Conservation (phyloP, 257 asterid species). For the Solanum pennellii region DNA sequence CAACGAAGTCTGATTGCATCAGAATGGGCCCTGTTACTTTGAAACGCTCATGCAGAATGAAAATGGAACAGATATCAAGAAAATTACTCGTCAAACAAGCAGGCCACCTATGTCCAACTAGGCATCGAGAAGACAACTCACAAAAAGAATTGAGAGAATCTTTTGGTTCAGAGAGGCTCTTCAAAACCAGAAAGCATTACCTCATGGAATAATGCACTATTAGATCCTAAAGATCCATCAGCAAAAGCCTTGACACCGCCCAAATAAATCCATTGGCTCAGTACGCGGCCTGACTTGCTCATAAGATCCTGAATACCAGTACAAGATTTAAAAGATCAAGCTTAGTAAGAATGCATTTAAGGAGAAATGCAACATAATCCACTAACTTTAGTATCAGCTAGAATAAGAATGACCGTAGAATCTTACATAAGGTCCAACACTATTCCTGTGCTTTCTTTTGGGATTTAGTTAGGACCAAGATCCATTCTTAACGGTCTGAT, state of each 20-base stretch:
- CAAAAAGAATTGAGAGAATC: background rate
- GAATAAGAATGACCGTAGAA: background rate
- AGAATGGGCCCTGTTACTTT: background rate
- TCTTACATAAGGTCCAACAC: background rate
- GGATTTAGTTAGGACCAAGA: background rate
- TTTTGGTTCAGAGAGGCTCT: background rate
- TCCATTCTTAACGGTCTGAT: background rate
- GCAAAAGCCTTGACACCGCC: constrained; percentile 93
- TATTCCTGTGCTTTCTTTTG: background rate
- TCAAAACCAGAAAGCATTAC: constrained; percentile 14
- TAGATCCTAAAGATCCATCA: constrained; percentile 97
- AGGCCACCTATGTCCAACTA: background rate
- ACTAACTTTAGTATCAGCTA: background rate
- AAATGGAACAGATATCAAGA: background rate
- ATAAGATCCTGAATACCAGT: constrained; percentile 37
- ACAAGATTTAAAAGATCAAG: background rate
- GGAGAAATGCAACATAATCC: background rate
- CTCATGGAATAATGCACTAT: constrained; percentile 74
- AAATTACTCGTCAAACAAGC: background rate
- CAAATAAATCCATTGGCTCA: constrained; percentile 79
- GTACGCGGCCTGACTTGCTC: constrained; percentile 43
- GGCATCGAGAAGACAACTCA: background rate
- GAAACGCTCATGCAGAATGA: background rate
- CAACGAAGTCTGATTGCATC: background rate
- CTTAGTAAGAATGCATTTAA: background rate